phyloP scores from a whole-genome alignment of 2,329 filamentous ascomycete species.

The Neofusicoccum cordaticola region DNA sequence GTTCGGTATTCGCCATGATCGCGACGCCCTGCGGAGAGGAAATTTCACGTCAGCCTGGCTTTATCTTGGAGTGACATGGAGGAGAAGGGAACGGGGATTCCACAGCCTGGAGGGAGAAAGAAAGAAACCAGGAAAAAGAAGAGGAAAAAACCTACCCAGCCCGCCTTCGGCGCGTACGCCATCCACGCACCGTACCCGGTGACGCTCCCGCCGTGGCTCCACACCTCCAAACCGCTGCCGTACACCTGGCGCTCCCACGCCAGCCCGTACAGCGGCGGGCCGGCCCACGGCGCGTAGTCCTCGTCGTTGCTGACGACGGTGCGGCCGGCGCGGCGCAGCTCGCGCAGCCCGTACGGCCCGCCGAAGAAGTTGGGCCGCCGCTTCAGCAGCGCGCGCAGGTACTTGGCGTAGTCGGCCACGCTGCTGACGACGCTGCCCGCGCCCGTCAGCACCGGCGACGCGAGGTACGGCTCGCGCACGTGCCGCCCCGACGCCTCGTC shows the following conservation, averaged over 20 bases:
- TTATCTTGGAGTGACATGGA: too few relatives aligned
- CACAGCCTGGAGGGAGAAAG: too few relatives aligned
- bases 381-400: constrained; percentile 26
- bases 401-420: constrained; percentile 25
- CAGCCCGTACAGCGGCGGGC: constrained; percentile 2
- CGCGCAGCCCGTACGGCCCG: not conserved
- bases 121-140: too few relatives aligned
- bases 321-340: constrained; percentile 10
- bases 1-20: constrained; percentile 14
- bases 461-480: constrained; percentile 17
- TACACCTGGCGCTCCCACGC: not conserved
- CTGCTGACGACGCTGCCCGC: constrained; percentile 26
- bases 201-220: not conserved
- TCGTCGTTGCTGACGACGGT: not conserved
- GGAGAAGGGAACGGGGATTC: too few relatives aligned
- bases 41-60: too few relatives aligned
- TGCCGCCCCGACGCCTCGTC: constrained; percentile 7
- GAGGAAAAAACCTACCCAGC: not conserved
- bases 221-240: not conserved
- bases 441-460: constrained; percentile 23
- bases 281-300: constrained; percentile 7
- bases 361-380: constrained; percentile 4
- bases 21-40: not conserved
- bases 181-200: constrained; percentile 6
- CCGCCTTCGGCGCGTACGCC: not conserved